A percentile compares a stretch with the other conserved stretches of the same genome.
These are phyloP conservation scores for Fraxinus sp. DNA, from an alignment of 305 asterid genomes.

Conservation along the genomic window DNA sequence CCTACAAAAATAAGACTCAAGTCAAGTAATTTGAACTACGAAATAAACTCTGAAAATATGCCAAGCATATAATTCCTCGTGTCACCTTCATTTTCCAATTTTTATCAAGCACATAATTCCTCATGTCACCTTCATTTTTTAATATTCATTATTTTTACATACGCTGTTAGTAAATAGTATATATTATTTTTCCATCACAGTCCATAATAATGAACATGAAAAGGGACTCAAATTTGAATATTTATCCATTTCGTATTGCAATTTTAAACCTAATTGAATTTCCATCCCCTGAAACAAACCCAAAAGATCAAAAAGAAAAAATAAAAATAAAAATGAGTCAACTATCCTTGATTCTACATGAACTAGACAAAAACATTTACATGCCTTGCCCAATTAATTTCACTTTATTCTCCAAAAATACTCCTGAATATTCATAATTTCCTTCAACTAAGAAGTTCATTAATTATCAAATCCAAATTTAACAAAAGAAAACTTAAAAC, in stretches of 20 bases:
- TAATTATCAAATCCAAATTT: background rate
- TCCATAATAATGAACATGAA: background rate
- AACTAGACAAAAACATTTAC: background rate
- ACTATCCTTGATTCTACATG: background rate
- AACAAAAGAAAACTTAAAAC: background rate
- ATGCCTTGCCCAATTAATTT: background rate
- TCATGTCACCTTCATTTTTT: background rate
- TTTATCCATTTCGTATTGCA: background rate
- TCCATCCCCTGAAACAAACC: background rate
- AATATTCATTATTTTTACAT: background rate
- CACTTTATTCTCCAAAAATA: background rate
- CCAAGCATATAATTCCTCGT: background rate
- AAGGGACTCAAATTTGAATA: background rate
- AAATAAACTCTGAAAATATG: background rate
- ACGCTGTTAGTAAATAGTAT: background rate
- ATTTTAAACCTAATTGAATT: background rate
- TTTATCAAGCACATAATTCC: background rate
- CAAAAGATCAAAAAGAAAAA: background rate
- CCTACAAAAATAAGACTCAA: slow-evolving; percentile 28
- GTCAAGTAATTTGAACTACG: background rate
- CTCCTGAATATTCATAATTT: background rate
- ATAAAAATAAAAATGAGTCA: background rate
- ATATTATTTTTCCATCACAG: background rate
- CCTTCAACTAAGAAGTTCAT: slow-evolving; percentile 17
- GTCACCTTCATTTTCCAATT: background rate